Evolutionary conservation across 176 grass and related monocot species (phyloP), one percentile per base, ranked within the genome.

Genomic region (Carex cristatella): DNA sequence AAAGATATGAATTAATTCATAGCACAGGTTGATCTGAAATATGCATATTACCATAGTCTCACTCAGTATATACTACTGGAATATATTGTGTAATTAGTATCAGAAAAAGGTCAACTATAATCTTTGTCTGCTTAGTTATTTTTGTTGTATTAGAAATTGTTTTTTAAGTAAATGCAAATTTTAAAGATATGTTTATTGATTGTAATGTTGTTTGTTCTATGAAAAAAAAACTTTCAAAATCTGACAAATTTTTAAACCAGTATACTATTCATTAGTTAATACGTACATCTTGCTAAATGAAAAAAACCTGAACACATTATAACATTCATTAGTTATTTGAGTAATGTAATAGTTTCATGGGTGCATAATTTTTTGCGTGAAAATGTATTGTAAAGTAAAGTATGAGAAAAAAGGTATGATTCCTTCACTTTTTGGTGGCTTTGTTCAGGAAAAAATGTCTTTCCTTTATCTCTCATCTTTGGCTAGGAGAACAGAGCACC

Each of bases 381-480:
- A 2, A 67, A 83, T 83, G 6, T 31, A 65, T 83, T 56, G 23
- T 19, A 69, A 83, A 83, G 42, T 27, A 83, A 69, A 83, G 81
- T 61, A 69, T 69, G 81, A 83, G 32, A 83, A 83, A 69, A 23
- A 33, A 10, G 40, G 46, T 13, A 53, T 53, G 61, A 83, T 83
- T 83, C 61, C 27, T 53, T 83, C 61, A 83, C 81, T 69, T 83
- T 66, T 83, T 65, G 44, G 81, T 64, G 3, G 62, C 81, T 83
- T 83, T 83, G 81, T 63, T 67, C 81, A 67, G 63, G 65, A 38
- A 69, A n/a, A 83, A 83, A 83, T 83, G 81, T 83, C 40, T 57
- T 61, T 56, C 48, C 31, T 67, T 53, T 83, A 65, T 83, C 63
- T 83, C 81, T 83, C 27, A 69, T 51, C 61, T 83, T 55, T 51